These are phyloP conservation scores for Aspergillus cejpii DNA, from an alignment of 2,329 filamentous ascomycete genomes.

Conservation along the genomic window DNA sequence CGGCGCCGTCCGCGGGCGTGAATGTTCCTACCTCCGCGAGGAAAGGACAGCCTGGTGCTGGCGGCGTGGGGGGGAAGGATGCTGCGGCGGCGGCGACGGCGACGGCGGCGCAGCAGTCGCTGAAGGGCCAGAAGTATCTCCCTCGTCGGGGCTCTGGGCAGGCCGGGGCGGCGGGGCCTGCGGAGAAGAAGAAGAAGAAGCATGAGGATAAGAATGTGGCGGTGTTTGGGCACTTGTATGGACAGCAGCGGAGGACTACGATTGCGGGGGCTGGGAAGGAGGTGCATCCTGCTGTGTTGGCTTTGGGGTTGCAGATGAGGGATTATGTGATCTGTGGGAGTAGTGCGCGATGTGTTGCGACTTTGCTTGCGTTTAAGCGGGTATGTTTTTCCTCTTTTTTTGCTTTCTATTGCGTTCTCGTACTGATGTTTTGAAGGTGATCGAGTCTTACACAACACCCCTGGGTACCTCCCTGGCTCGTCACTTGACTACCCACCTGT, in stretches of 20 bases:
- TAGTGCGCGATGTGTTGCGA: conserved; percentile 79
- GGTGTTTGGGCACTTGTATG: conserved; percentile 77
- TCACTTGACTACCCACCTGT: conserved; percentile 86
- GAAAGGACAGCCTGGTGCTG: conserved; percentile 26
- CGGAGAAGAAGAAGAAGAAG: conserved; percentile 47
- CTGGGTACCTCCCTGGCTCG: conserved; percentile 75
- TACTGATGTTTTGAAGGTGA: conserved; percentile 54
- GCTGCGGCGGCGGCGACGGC: conserved; percentile 19
- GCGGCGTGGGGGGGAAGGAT: conserved; percentile 15
- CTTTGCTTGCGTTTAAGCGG: conserved; percentile 80
- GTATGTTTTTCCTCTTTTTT: conserved; percentile 42
- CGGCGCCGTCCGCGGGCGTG: conserved; percentile 14
- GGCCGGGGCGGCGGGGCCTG: conserved; percentile 34
- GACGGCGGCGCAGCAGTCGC: no score
- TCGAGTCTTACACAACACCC: conserved; percentile 87
- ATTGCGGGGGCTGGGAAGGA: conserved; percentile 58
- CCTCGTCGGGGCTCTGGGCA: conserved; percentile 35
- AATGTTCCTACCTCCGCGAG: conserved; percentile 18
- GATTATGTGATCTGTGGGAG: conserved; percentile 84
- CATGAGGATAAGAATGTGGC: conserved; percentile 62
- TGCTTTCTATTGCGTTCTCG: not conserved
- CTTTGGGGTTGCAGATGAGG: conserved; percentile 82
- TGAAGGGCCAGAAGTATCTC: conserved; percentile 29
- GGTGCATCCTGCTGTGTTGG: conserved; percentile 78
- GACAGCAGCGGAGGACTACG: conserved; percentile 62